These are phyloP conservation scores for Wakefieldia striispora DNA, from an alignment of 768 basidiomycete species.

Conservation along the genomic window DNA sequence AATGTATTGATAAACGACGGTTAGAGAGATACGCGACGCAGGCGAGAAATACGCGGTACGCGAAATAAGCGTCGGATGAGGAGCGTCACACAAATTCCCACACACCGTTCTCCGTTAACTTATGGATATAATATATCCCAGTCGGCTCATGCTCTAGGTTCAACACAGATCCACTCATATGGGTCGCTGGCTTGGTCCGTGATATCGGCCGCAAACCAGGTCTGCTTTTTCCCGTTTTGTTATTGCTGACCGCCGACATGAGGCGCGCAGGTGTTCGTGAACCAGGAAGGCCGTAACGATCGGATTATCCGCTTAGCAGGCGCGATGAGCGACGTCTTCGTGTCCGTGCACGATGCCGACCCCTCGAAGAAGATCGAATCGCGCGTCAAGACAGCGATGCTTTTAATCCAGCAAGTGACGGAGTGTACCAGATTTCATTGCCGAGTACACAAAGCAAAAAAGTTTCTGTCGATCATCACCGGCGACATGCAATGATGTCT, in stretches of 20 bases:
- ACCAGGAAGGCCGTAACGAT: background rate
- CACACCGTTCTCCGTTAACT: no score
- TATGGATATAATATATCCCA: no score
- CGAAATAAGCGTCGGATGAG: no score
- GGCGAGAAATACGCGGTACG: no score
- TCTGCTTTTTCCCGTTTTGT: background rate
- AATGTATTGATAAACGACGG: no score
- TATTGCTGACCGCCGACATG: background rate
- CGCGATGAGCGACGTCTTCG: background rate
- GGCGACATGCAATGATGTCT: background rate
- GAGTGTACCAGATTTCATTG: slow-evolving; percentile 9
- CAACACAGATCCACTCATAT: background rate
- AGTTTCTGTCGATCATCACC: background rate
- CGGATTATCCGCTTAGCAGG: background rate
- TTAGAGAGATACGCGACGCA: no score
- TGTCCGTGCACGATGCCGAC: slow-evolving; percentile 1
- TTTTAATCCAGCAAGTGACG: slow-evolving; percentile 7
- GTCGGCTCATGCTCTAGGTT: no score
- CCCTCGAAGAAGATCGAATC: background rate
- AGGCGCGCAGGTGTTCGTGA: background rate
- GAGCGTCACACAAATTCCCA: no score
- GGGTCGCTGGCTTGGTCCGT: background rate
- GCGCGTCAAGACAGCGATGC: background rate
- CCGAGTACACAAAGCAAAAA: background rate
- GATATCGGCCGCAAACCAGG: background rate